A percentile compares a stretch with the other conserved stretches of the same genome.
Evolutionary conservation across 2,329 filamentous ascomycete genomes (phyloP).

Genomic region (Neonectria punicea): DNA sequence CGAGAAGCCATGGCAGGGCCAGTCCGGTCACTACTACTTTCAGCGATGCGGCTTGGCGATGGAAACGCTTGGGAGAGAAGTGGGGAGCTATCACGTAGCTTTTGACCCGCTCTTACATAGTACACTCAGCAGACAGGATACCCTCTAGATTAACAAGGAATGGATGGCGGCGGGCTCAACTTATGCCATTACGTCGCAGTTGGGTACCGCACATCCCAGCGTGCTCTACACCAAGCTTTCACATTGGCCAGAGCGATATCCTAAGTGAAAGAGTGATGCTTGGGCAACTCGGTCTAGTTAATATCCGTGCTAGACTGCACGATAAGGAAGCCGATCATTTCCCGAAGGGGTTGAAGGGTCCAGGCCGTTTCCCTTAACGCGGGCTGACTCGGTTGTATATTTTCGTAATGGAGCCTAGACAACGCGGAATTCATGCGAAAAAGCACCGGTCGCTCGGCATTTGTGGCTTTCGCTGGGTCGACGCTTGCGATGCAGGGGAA

Average conservation of each 20-base stretch:
- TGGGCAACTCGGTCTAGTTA: not conserved
- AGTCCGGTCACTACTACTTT: not conserved
- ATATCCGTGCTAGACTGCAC: too few relatives aligned
- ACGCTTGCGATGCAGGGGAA: constrained; percentile 1
- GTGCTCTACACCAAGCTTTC: not conserved
- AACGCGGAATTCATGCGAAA: not conserved
- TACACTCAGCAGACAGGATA: not conserved
- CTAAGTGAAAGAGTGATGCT: not conserved
- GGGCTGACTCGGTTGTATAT: not conserved
- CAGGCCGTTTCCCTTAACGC: not conserved
- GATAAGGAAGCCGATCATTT: not conserved
- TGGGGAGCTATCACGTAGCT: not conserved
- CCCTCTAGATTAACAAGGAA: not conserved
- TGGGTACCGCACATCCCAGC: not conserved
- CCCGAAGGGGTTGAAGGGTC: not conserved
- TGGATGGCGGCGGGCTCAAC: not conserved
- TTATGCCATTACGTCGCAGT: not conserved
- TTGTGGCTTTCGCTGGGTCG: not conserved
- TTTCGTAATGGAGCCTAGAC: not conserved
- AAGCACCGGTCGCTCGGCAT: not conserved
- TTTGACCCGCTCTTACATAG: not conserved
- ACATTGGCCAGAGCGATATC: not conserved
- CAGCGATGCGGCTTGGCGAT: not conserved
- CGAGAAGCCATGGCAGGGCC: not conserved
- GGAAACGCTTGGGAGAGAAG: not conserved